Evolutionary conservation across 305 asterid genomes (phyloP).

Genomic region (Andrographis paniculata): DNA sequence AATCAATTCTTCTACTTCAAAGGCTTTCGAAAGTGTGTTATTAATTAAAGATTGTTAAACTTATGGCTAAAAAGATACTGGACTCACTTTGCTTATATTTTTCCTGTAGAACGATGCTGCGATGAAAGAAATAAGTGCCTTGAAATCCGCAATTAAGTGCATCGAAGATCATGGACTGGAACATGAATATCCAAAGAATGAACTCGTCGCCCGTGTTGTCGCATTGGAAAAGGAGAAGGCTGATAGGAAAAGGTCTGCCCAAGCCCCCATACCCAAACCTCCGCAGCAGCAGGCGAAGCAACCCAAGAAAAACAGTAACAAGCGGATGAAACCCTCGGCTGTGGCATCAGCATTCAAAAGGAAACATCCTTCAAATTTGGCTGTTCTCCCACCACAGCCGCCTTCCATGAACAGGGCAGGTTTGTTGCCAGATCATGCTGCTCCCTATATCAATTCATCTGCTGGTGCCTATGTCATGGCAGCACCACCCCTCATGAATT

Average conservation of each 20-base stretch:
- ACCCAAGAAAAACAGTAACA: conserved; percentile 28
- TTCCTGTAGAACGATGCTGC: conserved; percentile 44
- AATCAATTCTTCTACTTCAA: too few species aligned
- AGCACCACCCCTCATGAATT: conserved; percentile 27
- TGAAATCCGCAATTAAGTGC: conserved; percentile 45
- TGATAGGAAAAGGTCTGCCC: conserved; percentile 30
- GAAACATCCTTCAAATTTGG: conserved; percentile 18
- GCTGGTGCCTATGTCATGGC: conserved; percentile 37
- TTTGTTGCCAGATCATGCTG: conserved; percentile 29
- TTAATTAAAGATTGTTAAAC: conserved; percentile 1
- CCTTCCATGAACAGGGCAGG: conserved; percentile 30
- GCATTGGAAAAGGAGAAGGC: conserved; percentile 43
- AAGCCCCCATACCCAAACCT: conserved; percentile 21
- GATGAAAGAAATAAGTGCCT: conserved; percentile 41
- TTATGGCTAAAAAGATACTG: neutral
- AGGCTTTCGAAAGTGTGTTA: too few species aligned
- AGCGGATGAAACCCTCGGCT: conserved; percentile 18
- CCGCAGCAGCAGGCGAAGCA: conserved; percentile 26
- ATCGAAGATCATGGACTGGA: conserved; percentile 49
- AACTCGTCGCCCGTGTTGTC: conserved; percentile 31
- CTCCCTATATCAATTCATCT: conserved; percentile 33
- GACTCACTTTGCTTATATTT: conserved; percentile 3
- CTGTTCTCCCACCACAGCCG: conserved; percentile 23
- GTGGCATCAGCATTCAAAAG: conserved; percentile 25
- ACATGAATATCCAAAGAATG: conserved; percentile 37